Conservation (phyloP, 208 protist species). For the Naegleria fowleri region DNA sequence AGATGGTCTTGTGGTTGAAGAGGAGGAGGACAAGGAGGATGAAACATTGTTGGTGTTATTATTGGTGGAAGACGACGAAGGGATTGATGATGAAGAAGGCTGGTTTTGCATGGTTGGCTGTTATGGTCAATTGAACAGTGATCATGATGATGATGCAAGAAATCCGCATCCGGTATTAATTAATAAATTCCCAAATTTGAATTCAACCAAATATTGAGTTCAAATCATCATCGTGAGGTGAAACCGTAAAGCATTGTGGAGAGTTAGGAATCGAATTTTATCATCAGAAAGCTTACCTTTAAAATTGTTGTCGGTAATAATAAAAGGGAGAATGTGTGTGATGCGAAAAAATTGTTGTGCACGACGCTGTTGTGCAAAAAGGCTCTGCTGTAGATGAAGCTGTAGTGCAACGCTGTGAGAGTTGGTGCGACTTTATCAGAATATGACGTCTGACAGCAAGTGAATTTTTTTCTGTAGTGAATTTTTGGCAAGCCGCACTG, state of each 20-base stretch:
- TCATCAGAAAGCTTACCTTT: background rate
- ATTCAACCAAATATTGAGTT: too few relatives aligned
- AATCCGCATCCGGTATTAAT: too few relatives aligned
- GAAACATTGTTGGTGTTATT: background rate
- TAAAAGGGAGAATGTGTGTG: too few relatives aligned
- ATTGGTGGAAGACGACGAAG: background rate
- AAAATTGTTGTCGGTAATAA: background rate
- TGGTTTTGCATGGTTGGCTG: background rate
- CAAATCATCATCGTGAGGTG: too few relatives aligned
- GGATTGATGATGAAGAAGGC: too few relatives aligned
- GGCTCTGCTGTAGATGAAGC: background rate
- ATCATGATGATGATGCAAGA: background rate
- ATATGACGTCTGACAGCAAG: background rate
- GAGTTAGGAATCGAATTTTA: background rate
- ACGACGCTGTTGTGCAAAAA: too few relatives aligned
- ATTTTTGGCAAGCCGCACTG: background rate
- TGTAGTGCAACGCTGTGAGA: background rate
- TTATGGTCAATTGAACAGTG: background rate
- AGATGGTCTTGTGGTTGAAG: background rate
- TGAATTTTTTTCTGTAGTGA: background rate
- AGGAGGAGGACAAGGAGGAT: too few relatives aligned
- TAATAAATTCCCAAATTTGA: too few relatives aligned
- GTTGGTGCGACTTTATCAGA: background rate
- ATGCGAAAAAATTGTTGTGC: too few relatives aligned
- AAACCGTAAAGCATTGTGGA: too few relatives aligned